Percentiles rank a stretch among this genome's conserved stretches.
These are phyloP conservation scores for Themeda triandra DNA, from an alignment of 176 grass and related monocot genomes.

Conservation along the genomic window DNA sequence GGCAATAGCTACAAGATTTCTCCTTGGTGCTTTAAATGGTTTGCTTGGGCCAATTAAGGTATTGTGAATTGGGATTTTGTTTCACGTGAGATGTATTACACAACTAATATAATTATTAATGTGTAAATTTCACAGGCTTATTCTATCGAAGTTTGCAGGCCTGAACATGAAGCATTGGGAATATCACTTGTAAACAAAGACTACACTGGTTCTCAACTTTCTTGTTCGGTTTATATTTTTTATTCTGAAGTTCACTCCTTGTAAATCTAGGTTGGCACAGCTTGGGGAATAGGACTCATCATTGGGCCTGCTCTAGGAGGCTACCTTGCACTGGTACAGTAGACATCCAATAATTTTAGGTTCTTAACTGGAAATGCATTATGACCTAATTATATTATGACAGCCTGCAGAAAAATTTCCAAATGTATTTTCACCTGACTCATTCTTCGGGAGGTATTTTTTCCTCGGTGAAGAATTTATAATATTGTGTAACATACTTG, in stretches of 20 bases:
- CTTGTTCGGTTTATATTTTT: not conserved
- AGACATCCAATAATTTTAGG: not conserved
- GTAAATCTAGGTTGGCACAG: slow-evolving; percentile 52
- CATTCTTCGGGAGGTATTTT: slow-evolving; percentile 68
- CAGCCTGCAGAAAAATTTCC: slow-evolving; percentile 98
- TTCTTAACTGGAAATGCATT: not conserved
- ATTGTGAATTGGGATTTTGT: not conserved
- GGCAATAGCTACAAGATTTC: slow-evolving; percentile 80
- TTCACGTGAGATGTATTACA: not conserved
- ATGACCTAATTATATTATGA: not conserved
- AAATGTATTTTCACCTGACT: slow-evolving; percentile 70
- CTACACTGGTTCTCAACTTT: not conserved
- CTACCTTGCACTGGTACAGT: slow-evolving; percentile 68
- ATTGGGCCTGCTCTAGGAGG: slow-evolving; percentile 93
- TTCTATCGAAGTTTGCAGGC: slow-evolving; percentile 75
- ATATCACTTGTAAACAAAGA: slow-evolving; percentile 63
- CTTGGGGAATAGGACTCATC: slow-evolving; percentile 74
- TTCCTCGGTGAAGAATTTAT: not conserved
- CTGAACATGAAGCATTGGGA: slow-evolving; percentile 77
- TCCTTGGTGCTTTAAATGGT: slow-evolving; percentile 84
- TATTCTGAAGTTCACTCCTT: slow-evolving; percentile 10
- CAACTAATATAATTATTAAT: not conserved
- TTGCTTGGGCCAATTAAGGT: slow-evolving; percentile 93
- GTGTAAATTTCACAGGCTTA: slow-evolving; percentile 59
- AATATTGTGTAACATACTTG: not conserved